Evolutionary conservation across 768 basidiomycete species (phyloP), one percentile per base, ranked within the genome.

Genomic region (Boletus edulis): DNA sequence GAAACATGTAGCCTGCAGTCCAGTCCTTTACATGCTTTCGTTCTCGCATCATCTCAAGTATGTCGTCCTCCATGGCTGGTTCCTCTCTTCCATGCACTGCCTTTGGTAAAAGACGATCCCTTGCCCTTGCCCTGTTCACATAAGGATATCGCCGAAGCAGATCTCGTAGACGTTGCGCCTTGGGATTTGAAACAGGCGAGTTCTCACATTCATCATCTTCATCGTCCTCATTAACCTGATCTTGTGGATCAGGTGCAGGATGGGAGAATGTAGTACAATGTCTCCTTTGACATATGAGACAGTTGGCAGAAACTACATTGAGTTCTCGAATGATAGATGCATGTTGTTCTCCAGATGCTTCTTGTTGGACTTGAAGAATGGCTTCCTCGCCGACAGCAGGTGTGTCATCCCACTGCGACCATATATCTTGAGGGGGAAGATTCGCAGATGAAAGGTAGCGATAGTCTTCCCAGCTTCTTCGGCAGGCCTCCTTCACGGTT

Each of bases 401-500:
- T 37, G 48, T 49, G 29, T 49, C 42, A 44, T 55, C 20, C 47
- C 34, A 49, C 3, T 49, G 14, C 9, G 9, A 17, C 54, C 54
- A 55, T 49, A 55, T 39, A 31, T 54, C 53, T 9, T 3, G 0
- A 24, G 17, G 27, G 2, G 48, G 42, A n/a, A 45, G 43, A 8
- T 20, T 22, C 0, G 43, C 13, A 2, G 54, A 34, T 7, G 37
- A 44, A 3, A 55, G 43, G 7, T 54, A 49, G 24, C 27, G 42
- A 18, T 54, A 54, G 48, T 54, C 8, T 4, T 49, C 35, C 54
- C 54, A 54, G 27, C 54, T 44, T 44, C 27, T 43, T 41, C 20
- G 13, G 22, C 54, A 52, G 9, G 13, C 37, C 17, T 51, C 37
- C 41, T 40, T 43, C 3, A 51, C 17, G 3, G 7, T 22, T 0